Conservation (phyloP, 306 rosid species). For the Fagus crenata region DNA sequence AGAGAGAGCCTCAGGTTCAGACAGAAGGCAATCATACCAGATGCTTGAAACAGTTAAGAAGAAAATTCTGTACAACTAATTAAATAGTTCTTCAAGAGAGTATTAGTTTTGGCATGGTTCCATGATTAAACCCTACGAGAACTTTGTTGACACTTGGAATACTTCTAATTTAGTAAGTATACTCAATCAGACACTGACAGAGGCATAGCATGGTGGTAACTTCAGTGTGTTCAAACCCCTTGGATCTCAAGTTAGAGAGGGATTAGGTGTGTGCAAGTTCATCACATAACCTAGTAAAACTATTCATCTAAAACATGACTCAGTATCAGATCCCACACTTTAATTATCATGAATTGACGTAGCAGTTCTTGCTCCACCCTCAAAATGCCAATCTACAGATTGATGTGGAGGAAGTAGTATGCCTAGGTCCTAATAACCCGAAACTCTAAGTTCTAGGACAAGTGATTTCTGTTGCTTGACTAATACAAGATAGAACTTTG, state of each 20-base stretch:
- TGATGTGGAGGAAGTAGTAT: not conserved
- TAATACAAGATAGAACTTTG: not conserved
- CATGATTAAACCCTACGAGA: not conserved
- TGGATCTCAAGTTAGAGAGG: not conserved
- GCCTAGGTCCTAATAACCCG: not conserved
- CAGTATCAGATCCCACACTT: not conserved
- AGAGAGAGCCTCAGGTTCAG: not conserved
- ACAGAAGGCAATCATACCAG: not conserved
- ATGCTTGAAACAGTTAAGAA: not conserved
- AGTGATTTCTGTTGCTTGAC: not conserved
- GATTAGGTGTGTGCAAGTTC: not conserved
- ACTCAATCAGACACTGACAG: not conserved
- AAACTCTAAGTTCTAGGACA: not conserved
- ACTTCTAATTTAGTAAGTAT: not conserved
- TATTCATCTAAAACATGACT: not conserved
- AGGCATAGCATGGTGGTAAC: not conserved
- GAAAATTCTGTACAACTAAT: not conserved
- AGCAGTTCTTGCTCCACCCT: not conserved
- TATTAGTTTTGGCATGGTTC: not conserved
- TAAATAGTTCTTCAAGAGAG: not conserved
- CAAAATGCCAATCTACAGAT: not conserved
- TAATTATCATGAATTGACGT: not conserved
- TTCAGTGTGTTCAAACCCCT: not conserved
- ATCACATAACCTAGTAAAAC: not conserved
- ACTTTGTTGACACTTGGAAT: not conserved